Evolutionary conservation across 495 filamentous ascomycete genomes (phyloP), one percentile per base, ranked within the genome.

Genomic region (Penicillium angulare): DNA sequence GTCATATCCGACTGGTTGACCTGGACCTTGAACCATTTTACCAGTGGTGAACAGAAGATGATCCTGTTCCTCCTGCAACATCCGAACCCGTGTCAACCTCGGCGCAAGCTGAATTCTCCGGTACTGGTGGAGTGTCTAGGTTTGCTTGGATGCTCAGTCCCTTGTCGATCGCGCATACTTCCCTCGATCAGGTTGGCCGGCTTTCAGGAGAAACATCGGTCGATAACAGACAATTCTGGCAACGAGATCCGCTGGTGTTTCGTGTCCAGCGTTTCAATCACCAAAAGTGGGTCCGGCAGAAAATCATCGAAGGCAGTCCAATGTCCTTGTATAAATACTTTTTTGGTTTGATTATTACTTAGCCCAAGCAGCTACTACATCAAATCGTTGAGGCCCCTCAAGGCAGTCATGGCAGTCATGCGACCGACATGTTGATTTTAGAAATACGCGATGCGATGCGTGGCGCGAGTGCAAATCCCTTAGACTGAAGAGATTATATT

Each of bases 291-390:
- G 42, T 44, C 6, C 42, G 42, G 42, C 42, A 44, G 42, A 44
- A 44, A 44, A 24, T 44, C 42, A 44, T 31, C 42, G 42, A 44
- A 44, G 42, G 42, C 42, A 24, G 42, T n/a, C n/a, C n/a, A n/a
- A n/a, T n/a, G n/a, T n/a, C n/a, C n/a, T n/a, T n/a, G n/a, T n/a
- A n/a, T n/a, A n/a, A n/a, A n/a, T n/a, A n/a, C n/a, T n/a, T n/a
- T n/a, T n/a, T n/a, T n/a, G n/a, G n/a, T n/a, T n/a, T n/a, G n/a
- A n/a, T n/a, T n/a, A n/a, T n/a, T n/a, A n/a, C n/a, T n/a, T n/a
- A n/a, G n/a, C n/a, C n/a, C n/a, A n/a, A n/a, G n/a, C n/a, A n/a
- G n/a, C n/a, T n/a, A n/a, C n/a, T n/a, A n/a, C n/a, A n/a, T n/a
- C n/a, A n/a, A n/a, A n/a, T n/a, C n/a, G n/a, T n/a, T n/a, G n/a